These are phyloP conservation scores for Vinca minor DNA, from an alignment of 257 asterid genomes.

Conservation along the genomic window DNA sequence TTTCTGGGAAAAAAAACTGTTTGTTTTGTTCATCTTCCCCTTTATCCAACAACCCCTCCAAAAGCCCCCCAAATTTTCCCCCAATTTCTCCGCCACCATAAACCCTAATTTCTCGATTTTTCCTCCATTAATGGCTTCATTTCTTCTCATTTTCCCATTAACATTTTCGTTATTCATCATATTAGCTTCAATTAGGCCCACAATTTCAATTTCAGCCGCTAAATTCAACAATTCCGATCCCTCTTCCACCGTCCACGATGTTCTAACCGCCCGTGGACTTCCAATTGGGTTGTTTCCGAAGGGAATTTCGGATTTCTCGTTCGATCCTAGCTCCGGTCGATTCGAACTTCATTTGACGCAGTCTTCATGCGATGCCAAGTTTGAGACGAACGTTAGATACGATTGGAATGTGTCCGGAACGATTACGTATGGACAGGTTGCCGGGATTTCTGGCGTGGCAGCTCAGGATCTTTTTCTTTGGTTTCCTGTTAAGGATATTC, in stretches of 20 bases:
- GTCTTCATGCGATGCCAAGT: constrained; percentile 64
- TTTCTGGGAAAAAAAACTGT: background rate
- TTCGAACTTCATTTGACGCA: constrained; percentile 51
- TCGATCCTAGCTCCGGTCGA: constrained; percentile 45
- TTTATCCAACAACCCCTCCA: background rate
- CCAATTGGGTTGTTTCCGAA: constrained; percentile 79
- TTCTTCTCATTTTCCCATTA: background rate
- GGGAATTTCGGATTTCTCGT: constrained; percentile 39
- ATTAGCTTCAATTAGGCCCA: background rate
- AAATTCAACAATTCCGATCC: background rate
- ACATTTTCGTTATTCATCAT: background rate
- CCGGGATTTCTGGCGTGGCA: constrained; percentile 56
- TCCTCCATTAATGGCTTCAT: background rate
- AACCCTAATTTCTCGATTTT: background rate
- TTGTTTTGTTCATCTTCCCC: background rate
- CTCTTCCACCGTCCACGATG: constrained; percentile 38
- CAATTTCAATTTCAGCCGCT: background rate
- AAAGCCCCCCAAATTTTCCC: background rate
- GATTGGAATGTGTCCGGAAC: constrained; percentile 53
- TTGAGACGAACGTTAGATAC: constrained; percentile 63
- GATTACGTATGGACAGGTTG: constrained; percentile 39
- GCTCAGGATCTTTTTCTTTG: constrained; percentile 79
- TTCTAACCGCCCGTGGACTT: constrained; percentile 47
- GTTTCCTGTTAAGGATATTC: constrained; percentile 69
- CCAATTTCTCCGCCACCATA: background rate